Conservation (phyloP, 768 basidiomycete species). For the Phaeotremella skinneri region DNA sequence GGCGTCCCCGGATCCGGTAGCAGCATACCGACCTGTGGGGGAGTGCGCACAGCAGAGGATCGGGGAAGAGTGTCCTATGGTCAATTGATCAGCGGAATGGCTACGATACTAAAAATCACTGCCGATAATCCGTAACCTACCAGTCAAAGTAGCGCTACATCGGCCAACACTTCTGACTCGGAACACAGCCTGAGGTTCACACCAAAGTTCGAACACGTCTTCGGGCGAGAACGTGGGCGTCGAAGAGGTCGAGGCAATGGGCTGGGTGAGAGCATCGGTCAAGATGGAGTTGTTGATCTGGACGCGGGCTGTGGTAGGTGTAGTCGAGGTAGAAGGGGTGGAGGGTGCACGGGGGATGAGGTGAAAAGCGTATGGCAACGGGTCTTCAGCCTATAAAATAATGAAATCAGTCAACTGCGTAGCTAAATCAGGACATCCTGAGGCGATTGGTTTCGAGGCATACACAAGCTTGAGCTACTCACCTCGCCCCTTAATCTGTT, state of each 20-base stretch:
- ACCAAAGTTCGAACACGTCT: constrained; percentile 81
- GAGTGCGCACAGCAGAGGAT: constrained; percentile 95
- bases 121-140: constrained; percentile 53
- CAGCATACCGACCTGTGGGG: constrained; percentile 83
- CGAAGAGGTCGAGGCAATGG: constrained; percentile 24
- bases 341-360: constrained; percentile 54
- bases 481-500: constrained; percentile 81
- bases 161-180: constrained; percentile 87
- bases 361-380: constrained; percentile 88
- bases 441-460: not conserved
- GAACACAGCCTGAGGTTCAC: constrained; percentile 94
- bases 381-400: constrained; percentile 68
- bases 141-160: constrained; percentile 87
- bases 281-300: constrained; percentile 82
- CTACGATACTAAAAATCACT: not conserved
- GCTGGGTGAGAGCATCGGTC: constrained; percentile 70
- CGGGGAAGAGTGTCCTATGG: constrained; percentile 78
- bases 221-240: constrained; percentile 56
- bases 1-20: constrained; percentile 93
- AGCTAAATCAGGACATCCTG: not conserved
- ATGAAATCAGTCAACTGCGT: not conserved
- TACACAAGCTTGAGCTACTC: constrained; percentile 41
- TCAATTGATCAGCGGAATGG: not conserved
- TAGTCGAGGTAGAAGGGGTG: constrained; percentile 30
- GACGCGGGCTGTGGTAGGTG: constrained; percentile 65